A percentile compares a stretch with the other conserved stretches of the same genome.
phyloP scores from a whole-genome alignment of 345 rosid species.

The Eutrema yunnanense region DNA sequence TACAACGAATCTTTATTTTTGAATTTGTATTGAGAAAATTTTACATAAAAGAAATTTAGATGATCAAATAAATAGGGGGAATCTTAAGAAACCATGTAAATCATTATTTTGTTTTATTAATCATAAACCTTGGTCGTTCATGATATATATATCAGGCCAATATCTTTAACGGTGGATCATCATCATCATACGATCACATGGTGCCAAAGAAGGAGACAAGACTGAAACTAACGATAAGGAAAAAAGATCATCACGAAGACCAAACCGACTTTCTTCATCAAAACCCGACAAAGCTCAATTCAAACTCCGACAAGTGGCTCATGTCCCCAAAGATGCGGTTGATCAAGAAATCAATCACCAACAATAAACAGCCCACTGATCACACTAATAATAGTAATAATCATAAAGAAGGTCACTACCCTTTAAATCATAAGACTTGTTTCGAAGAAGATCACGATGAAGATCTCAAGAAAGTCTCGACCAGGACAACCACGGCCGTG shows the following conservation, averaged over 20 bases:
- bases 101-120: not conserved
- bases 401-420: not conserved
- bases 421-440: constrained; percentile 16
- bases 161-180: constrained; percentile 31
- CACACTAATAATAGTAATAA: not conserved
- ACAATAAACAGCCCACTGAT: constrained; percentile 14
- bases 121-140: constrained; percentile 4
- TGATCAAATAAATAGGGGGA: not conserved
- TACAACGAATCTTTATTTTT: not conserved
- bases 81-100: not conserved
- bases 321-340: constrained; percentile 86
- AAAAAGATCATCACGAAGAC: constrained; percentile 30
- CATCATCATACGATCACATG: constrained; percentile 33
- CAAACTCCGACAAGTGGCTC: constrained; percentile 60
- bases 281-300: constrained; percentile 32
- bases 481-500: constrained; percentile 2
- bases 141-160: constrained; percentile 34
- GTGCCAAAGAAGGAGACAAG: constrained; percentile 34
- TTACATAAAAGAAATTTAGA: not conserved
- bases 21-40: not conserved
- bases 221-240: constrained; percentile 33
- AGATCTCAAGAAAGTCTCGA: constrained; percentile 18
- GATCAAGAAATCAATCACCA: constrained; percentile 66
- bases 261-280: constrained; percentile 33
- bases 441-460: constrained; percentile 13